phyloP scores from a whole-genome alignment of 345 rosid genomes.

The Linum usitatissimum region DNA sequence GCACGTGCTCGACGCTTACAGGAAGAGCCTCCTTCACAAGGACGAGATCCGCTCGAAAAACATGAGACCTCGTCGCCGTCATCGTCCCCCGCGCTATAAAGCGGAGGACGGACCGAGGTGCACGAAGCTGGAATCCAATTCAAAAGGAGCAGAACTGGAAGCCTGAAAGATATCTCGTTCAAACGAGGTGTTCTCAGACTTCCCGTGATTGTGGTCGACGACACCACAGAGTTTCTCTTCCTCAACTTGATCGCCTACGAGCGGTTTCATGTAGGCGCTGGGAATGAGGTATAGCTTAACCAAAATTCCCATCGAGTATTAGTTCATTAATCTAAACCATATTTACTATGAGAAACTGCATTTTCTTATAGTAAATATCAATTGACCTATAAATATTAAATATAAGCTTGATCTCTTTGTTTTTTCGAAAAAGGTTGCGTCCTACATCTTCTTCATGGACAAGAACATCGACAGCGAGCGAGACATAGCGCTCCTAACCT shows the following conservation, averaged over 20 bases:
- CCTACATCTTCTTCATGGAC: conserved; percentile 39
- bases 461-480: conserved; percentile 29
- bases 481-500: conserved; percentile 35
- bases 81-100: background rate
- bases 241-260: conserved; percentile 37
- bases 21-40: conserved; percentile 19
- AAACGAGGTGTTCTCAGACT: conserved; percentile 22
- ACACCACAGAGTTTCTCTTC: conserved; percentile 21
- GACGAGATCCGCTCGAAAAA: background rate
- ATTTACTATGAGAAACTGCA: too few species aligned
- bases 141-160: conserved; percentile 14
- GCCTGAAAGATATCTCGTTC: conserved; percentile 37
- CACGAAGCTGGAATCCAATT: conserved; percentile 32
- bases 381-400: too few species aligned
- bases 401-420: too few species aligned
- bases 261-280: conserved; percentile 29
- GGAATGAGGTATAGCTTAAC: conserved; percentile 18
- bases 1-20: conserved; percentile 33
- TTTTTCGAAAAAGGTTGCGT: conserved; percentile 11
- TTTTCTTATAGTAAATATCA: too few species aligned
- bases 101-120: conserved; percentile 22
- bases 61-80: conserved; percentile 2
- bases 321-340: too few species aligned
- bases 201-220: conserved; percentile 23
- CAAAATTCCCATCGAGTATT: too few species aligned